Evolutionary conservation across 345 rosid species (phyloP), one percentile per base, ranked within the genome.

Genomic region (Arabis alpina): DNA sequence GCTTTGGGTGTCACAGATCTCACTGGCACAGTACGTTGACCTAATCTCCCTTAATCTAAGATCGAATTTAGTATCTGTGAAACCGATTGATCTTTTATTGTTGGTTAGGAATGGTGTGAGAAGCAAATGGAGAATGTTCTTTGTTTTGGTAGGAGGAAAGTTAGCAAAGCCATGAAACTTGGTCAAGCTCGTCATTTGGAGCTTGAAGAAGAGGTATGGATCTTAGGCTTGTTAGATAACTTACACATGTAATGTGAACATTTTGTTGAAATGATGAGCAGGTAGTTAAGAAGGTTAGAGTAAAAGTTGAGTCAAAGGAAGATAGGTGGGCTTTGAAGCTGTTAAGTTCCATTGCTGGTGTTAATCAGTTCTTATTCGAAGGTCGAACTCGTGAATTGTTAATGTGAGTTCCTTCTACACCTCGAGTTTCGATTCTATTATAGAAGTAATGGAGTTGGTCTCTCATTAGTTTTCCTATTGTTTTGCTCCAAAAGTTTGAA

Each of bases 71-170:
- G 30, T 5, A 28, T 9, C 1, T 24, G 10, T 53, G 4, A 25
- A 23, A 42, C 24, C 5, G 49, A 37, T 52, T 61, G 61, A 51
- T 68, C 25, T 68, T 68, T 7, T 36, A 4, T 61, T 68, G 37
- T n/a, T 3, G 13, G 25, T 24, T 68, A 92, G 96, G 96, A 92
- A 77, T 92, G 98, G 98, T 92, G 98, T 58, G 92, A 88, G 73
- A 92, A 89, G 68, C 82, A 85, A 76, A 83, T 81, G 89, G 91
- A 92, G 83, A 82, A 73, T 79, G 36, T 4, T 68, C 87, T 92
- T 54, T 77, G 49, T 37, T 61, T 61, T 19, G 85, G 87, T 15
- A 69, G 71, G 73, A 77, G 62, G 54, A 79, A 58, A 76, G 70
- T 63, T 2, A 89, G 15, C 25, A 76, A 82, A 75, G 92, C 94